Evolutionary conservation across 179 eudicot genomes (phyloP), one percentile per base, ranked within the genome.

Genomic region (Vitellaria paradoxa): DNA sequence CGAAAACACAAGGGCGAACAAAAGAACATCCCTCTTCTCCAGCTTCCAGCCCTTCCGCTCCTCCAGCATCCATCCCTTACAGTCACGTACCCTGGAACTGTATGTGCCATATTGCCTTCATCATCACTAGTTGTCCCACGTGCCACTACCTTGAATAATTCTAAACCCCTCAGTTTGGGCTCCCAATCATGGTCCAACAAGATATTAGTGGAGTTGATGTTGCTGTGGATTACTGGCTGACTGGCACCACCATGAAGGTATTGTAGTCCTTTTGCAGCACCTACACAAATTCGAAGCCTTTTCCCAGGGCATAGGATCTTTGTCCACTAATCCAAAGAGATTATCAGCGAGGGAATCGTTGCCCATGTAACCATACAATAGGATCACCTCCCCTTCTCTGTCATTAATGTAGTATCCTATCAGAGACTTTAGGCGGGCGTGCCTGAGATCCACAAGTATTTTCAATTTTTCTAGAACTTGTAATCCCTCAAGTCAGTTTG

Each of bases 1-100:
- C 9, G 75, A 47, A 17, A 84, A 68, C 13, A 78, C 76, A 13
- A 81, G 82, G 0, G 82, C 86, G 30, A 84, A 78, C 1, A 82
- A 74, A 47, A 75, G 81, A 3, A 74, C 79, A 42, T 84, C 87
- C 1, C 68, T 71, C 20, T 75, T 77, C n/a, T n/a, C n/a, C n/a
- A n/a, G n/a, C n/a, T n/a, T n/a, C n/a, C n/a, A n/a, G n/a, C n/a
- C n/a, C n/a, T n/a, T n/a, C n/a, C n/a, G n/a, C n/a, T n/a, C n/a
- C 66, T 59, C 64, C 0, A 82, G 74, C 18, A 70, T 42, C 30
- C 60, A 47, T 2, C 52, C 52, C 6, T 49, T 0, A 5, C 6
- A n/a, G n/a, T n/a, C 6, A 10, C 9, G 9, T 10, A 5, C 52
- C 52, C n/a, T n/a, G n/a, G n/a, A n/a, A n/a, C n/a, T n/a, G n/a